Evolutionary conservation across 805 yeast genomes (phyloP), one percentile per base, ranked within the genome.

Genomic region (Sungouiozyma intestinalis): DNA sequence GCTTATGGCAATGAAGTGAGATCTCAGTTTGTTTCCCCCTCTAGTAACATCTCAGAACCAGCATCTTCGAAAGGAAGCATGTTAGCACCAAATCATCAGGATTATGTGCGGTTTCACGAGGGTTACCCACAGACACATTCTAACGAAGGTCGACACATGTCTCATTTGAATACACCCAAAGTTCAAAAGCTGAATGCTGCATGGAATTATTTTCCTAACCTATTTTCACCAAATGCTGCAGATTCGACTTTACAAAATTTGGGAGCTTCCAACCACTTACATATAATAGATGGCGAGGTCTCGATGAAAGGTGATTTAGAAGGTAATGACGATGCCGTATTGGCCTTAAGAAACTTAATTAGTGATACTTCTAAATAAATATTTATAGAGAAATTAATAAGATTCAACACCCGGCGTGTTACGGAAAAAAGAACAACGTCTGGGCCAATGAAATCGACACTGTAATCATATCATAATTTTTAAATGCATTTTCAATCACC

Each of bases 311-410:
- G 9, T 11, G 32, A 17, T 8, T 29, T 20, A 3, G 32, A 18
- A 19, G 37, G 33, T 9, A 29, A 47, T 16, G 64, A 60, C 42
- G 65, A 60, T 45, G 64, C 63, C 4, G 46, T 62, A 36, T 41
- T 48, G 6, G 64, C 63, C 8, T 43, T 59, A 33, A 53, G 54
- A 36, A 58, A 46, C 36, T 48, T 60, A 31, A 53, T 57, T 34
- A 53, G 50, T 38, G 55, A 47, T 4, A 14, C 31, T 11, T 11
- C 29, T 11, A 24, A 24, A 17, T 11, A 35, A 16, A 38, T 29
- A 38, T 7, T 34, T 11, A 40, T 27, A 15, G 21, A n/a, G 11
- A 13, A 19, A 13, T 3, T n/a, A n/a, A n/a, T n/a, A n/a, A n/a
- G n/a, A n/a, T n/a, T n/a, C n/a, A n/a, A n/a, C n/a, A n/a, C n/a